These are phyloP conservation scores for Colletotrichum eremochloae DNA, from an alignment of 2,329 filamentous ascomycete species.

Conservation along the genomic window DNA sequence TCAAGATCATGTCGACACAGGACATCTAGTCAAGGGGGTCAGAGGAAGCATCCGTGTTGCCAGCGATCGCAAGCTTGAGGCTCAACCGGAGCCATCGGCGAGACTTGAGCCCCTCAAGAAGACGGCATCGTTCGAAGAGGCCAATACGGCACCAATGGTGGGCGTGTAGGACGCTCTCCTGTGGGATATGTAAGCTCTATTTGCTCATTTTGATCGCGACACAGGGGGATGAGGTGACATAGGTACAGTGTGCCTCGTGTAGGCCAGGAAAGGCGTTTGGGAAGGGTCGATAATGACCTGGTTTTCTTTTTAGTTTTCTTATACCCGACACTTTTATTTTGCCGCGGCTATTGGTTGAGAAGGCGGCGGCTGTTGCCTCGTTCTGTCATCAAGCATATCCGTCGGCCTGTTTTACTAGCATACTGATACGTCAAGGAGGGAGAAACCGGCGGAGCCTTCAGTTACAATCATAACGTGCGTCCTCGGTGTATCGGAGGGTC, in stretches of 20 bases:
- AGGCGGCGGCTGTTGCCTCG: conserved; percentile 10
- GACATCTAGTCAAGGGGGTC: conserved; percentile 75
- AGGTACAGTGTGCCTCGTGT: conserved; percentile 10
- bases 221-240: neutral
- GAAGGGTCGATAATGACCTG: conserved; percentile 25
- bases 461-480: conserved; percentile 15
- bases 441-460: conserved; percentile 2
- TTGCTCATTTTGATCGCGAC: conserved; percentile 9
- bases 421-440: conserved; percentile 23
- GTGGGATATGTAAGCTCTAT: conserved; percentile 43
- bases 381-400: conserved; percentile 13
- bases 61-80: conserved; percentile 57
- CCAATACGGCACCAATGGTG: conserved; percentile 45
- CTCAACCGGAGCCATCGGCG: conserved; percentile 51
- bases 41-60: conserved; percentile 76
- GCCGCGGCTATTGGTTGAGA: conserved; percentile 43
- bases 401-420: conserved; percentile 41
- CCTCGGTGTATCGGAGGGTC: conserved; percentile 3
- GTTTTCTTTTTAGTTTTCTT: conserved; percentile 45
- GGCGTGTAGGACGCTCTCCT: conserved; percentile 24
- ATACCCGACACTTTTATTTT: conserved; percentile 55
- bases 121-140: conserved; percentile 49
- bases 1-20: conserved; percentile 84
- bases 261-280: conserved; percentile 38
- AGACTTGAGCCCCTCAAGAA: conserved; percentile 57